A percentile compares a stretch with the other conserved stretches of the same genome.
These are phyloP conservation scores for Flaveria robusta DNA, from an alignment of 129 eudicot species.

Conservation along the genomic window DNA sequence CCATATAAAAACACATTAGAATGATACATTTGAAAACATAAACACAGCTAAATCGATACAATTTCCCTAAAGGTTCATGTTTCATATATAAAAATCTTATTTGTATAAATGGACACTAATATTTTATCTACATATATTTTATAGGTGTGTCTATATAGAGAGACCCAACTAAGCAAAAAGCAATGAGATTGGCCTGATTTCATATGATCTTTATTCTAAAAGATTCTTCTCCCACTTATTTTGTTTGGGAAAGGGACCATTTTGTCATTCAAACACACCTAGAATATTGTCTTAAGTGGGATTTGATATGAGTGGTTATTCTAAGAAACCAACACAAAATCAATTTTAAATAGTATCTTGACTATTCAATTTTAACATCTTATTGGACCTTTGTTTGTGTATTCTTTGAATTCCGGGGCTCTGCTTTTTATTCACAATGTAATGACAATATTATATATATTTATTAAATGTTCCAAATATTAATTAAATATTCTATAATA, in stretches of 20 bases:
- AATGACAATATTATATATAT: neutral
- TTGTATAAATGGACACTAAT: no score
- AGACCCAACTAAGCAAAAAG: slow-evolving; percentile 4
- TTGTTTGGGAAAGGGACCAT: slow-evolving; percentile 40
- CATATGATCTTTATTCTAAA: slow-evolving; percentile 27
- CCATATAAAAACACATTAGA: no score
- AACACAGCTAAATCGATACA: no score
- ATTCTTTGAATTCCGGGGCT: slow-evolving; percentile 16
- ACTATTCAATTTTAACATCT: slow-evolving; percentile 19
- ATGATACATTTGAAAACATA: no score
- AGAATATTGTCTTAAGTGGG: slow-evolving; percentile 30
- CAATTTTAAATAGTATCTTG: slow-evolving; percentile 21
- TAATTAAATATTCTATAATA: no score
- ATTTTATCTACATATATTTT: no score
- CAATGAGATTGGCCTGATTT: slow-evolving; percentile 15
- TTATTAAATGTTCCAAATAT: no score
- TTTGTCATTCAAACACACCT: slow-evolving; percentile 42
- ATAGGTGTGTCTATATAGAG: no score
- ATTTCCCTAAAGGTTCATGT: no score
- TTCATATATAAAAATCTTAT: no score
- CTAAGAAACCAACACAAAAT: slow-evolving; percentile 7
- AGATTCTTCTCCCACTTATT: slow-evolving; percentile 58
- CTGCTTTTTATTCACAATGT: slow-evolving; percentile 8
- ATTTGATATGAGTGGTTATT: slow-evolving; percentile 29
- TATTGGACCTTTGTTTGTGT: slow-evolving; percentile 14